phyloP scores from a whole-genome alignment of 164 flowering plant species.

The Vitis rotundifolia region DNA sequence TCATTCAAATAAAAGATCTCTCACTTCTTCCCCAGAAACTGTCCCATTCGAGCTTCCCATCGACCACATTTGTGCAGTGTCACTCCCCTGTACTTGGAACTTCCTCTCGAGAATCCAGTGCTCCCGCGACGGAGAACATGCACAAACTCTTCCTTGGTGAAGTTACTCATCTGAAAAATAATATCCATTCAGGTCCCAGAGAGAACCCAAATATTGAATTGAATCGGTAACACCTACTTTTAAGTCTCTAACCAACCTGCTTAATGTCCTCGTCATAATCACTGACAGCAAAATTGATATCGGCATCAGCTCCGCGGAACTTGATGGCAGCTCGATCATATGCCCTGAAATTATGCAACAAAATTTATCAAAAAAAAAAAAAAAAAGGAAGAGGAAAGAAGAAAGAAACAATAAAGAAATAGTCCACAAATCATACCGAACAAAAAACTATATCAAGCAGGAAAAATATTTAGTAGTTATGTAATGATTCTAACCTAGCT shows the following conservation, averaged over 20 bases:
- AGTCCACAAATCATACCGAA: background rate
- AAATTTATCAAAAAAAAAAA: background rate
- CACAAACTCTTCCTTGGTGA: conserved; percentile 48
- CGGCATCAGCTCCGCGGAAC: conserved; percentile 47
- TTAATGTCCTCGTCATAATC: conserved; percentile 44
- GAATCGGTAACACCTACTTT: background rate
- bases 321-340: conserved; percentile 55
- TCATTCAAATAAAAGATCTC: background rate
- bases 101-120: conserved; percentile 47
- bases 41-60: conserved; percentile 62
- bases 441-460: background rate
- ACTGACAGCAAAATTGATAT: conserved; percentile 40
- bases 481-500: conserved; percentile 50
- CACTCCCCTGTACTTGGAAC: conserved; percentile 50
- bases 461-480: no score
- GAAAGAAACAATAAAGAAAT: background rate
- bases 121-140: conserved; percentile 43
- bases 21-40: conserved; percentile 46
- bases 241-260: conserved; percentile 25
- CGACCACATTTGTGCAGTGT: conserved; percentile 56
- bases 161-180: conserved; percentile 34
- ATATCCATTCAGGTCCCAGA: background rate
- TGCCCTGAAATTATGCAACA: conserved; percentile 24
- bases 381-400: no score
- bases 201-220: background rate